phyloP scores from a whole-genome alignment of 306 rosid genomes.

The Pyrus bretschneideri region DNA sequence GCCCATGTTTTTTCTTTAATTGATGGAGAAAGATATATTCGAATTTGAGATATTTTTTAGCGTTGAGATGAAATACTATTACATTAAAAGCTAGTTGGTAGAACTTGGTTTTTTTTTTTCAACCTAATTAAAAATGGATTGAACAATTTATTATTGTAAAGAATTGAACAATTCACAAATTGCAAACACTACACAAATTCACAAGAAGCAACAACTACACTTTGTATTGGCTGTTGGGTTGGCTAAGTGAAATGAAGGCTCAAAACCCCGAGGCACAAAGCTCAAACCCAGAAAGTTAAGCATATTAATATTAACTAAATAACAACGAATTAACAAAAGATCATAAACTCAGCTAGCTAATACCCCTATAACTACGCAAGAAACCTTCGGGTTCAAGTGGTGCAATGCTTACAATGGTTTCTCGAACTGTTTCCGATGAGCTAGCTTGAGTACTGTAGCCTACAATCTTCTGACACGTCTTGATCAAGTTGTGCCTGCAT shows the following conservation, averaged over 20 bases:
- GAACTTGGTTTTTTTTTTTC: too few relatives aligned
- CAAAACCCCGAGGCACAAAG: neutral
- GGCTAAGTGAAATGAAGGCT: neutral
- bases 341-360: neutral
- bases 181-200: neutral
- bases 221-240: neutral
- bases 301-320: neutral
- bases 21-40: too few relatives aligned
- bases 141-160: neutral
- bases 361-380: constrained; percentile 47
- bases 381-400: constrained; percentile 61
- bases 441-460: constrained; percentile 25
- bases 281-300: neutral
- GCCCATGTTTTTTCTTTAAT: neutral
- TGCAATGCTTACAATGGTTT: constrained; percentile 29
- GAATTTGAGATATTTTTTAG: too few relatives aligned
- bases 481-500: constrained; percentile 75
- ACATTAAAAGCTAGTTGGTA: too few relatives aligned
- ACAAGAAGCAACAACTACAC: neutral
- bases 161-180: neutral
- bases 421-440: constrained; percentile 33
- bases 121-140: too few relatives aligned
- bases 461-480: constrained; percentile 67
- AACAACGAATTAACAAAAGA: neutral
- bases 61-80: too few relatives aligned